Evolutionary conservation across 805 yeast species (phyloP).

Genomic region (Candida pseudoglaebosa): DNA sequence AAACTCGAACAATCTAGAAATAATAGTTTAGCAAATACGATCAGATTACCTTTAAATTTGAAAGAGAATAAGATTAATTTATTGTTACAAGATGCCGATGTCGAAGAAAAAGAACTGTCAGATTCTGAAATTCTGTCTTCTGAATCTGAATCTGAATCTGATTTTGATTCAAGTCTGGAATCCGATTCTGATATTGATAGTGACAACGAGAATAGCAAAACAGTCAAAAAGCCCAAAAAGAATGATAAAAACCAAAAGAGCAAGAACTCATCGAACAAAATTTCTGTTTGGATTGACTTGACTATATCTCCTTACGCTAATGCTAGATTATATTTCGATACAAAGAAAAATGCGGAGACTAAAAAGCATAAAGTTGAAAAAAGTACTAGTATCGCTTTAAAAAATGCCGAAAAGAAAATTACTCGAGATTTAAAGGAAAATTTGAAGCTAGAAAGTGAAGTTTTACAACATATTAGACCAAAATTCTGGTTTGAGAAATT

Average conservation of each 20-base stretch:
- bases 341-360: slow-evolving; percentile 67
- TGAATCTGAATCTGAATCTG: slow-evolving; percentile 12
- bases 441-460: slow-evolving; percentile 48
- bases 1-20: slow-evolving; percentile 64
- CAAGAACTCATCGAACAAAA: slow-evolving; percentile 8
- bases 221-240: slow-evolving; percentile 8
- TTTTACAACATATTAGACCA: slow-evolving; percentile 57
- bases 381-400: slow-evolving; percentile 72
- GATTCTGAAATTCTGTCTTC: slow-evolving; percentile 1
- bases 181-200: slow-evolving; percentile 32
- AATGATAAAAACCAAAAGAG: slow-evolving; percentile 8
- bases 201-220: slow-evolving; percentile 14
- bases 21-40: slow-evolving; percentile 57
- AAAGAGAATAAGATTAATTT: slow-evolving; percentile 63
- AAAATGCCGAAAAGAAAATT: slow-evolving; percentile 77
- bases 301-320: slow-evolving; percentile 80
- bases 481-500: slow-evolving; percentile 93
- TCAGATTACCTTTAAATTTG: slow-evolving; percentile 67
- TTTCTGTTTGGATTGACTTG: slow-evolving; percentile 62
- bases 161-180: slow-evolving; percentile 9
- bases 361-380: slow-evolving; percentile 80
- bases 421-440: slow-evolving; percentile 64
- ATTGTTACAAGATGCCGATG: slow-evolving; percentile 45
- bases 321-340: slow-evolving; percentile 75
- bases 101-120: slow-evolving; percentile 17